Base-by-base conservation (phyloP, 371 early-diverging fungal species). In the Mucor saturninus region DNA sequence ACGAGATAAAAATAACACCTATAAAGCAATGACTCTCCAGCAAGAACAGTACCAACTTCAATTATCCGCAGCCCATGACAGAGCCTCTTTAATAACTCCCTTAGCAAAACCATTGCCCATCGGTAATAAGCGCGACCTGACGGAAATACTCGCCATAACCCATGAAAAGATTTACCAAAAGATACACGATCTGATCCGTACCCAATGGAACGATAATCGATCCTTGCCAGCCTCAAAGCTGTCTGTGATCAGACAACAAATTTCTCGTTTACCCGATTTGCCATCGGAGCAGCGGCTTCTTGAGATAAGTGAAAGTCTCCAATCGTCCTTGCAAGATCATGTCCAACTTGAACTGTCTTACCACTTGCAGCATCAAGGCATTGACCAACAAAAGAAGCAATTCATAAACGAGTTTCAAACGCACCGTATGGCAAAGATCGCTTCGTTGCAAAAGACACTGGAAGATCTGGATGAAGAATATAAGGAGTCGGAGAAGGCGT, bases 161-260 rank as follows among this genome's bases (percentile, higher is more conserved):
- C 65, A 60, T 4, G 61, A 69, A 4, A 39, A 42, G 15, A 26
- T 65, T n/a, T 54, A 61, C n/a, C 53, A 61, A 48, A 56, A 64
- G 9, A 15, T 69, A 4, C 54, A 65, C 30, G 11, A 54, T 54
- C 11, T 40, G 5, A 2, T 38, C 40, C 51, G 35, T n/a, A 14
- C 7, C 4, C 30, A 14, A 37, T 6, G 9, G 21, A 15, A 6
- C 29, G 15, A 28, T 50, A 7, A 30, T 10, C 10, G 2, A 28
- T 5, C 10, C 5, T 2, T 14, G 13, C 31, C 21, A 10, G 7
- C 15, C 7, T 42, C 32, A 21, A 5, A 50, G 51, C 15, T 45
- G 2, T 10, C 15, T 9, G 21, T 5, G 5, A 50, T 50, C 29
- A 50, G 6, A 32, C 43, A 52, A 38, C 52, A 1, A 39, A 48